Evolutionary conservation across 345 rosid species (phyloP), one percentile per base, ranked within the genome.

Genomic region (Murraya koenigii): DNA sequence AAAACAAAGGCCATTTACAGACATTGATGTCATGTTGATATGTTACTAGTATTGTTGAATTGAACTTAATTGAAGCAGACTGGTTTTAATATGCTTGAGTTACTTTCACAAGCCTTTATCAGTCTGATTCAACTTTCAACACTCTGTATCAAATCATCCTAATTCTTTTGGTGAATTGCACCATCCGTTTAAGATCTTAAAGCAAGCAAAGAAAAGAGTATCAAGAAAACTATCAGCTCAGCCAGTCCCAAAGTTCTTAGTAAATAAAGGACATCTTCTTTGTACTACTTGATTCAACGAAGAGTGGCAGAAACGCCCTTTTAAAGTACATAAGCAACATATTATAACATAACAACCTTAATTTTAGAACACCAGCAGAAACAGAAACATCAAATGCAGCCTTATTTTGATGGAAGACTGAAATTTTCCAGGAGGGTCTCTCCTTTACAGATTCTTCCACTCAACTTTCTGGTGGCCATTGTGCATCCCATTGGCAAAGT

Each of bases 401-500:
- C 4, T 69, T 44, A 26, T 69, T 47, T 49, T 26, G 59, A 47
- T 17, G 56, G 49, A 47, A 4, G 38, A 28, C 13, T 14, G 23
- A 19, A 64, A 64, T 32, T 32, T 62, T 19, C 25, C 17, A 11
- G 25, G 33, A 8, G 15, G 4, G 30, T 41, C 8, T 41, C 32
- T 68, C 22, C 35, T 8, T 15, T 47, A 47, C 60, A 69, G 60
- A 28, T 22, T 30, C 73, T 69, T 69, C 71, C 71, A 77, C 39
- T 33, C 79, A 26, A 68, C 33, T 0, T 44, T 22, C 62, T 70
- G 69, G 36, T 25, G 54, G 41, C 54, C 74, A 39, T 26, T 20
- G 41, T 11, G 59, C 28, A 9, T 35, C 49, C 64, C 15, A 52
- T 17, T 66, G 36, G 41, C 20, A 25, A 30, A 65, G 20, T 56